Evolutionary conservation across 2,329 filamentous ascomycete genomes (phyloP).

Genomic region (Aspergillus latus): DNA sequence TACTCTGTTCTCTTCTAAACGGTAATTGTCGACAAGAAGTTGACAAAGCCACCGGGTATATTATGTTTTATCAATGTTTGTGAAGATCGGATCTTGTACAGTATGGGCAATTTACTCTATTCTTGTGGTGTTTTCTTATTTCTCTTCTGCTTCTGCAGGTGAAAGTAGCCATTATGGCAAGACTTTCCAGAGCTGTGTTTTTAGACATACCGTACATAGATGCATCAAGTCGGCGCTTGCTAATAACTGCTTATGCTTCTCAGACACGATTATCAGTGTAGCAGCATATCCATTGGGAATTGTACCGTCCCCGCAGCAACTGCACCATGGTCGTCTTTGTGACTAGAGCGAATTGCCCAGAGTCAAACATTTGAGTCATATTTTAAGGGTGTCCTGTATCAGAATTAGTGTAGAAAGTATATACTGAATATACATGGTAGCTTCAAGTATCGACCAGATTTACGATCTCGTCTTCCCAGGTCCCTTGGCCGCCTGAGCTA

Average conservation of each 20-base stretch:
- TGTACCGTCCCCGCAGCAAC: too few species aligned
- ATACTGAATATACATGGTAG: background rate
- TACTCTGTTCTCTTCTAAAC: constrained; percentile 18
- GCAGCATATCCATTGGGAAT: too few species aligned
- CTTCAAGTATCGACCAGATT: constrained; percentile 18
- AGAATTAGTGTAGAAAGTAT: background rate
- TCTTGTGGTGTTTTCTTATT: constrained; percentile 5
- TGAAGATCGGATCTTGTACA: constrained; percentile 40
- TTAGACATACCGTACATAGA: constrained; percentile 17
- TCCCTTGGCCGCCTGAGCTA: constrained; percentile 25
- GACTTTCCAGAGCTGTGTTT: background rate
- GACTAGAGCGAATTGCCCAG: too few species aligned
- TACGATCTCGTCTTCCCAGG: constrained; percentile 32
- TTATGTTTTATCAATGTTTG: constrained; percentile 30
- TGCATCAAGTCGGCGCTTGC: constrained; percentile 24
- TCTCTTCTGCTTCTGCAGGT: constrained; percentile 12
- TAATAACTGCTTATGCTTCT: background rate
- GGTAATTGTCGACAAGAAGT: constrained; percentile 12
- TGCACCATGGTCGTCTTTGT: background rate
- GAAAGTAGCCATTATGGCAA: constrained; percentile 14
- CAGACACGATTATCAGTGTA: background rate
- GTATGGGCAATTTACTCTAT: constrained; percentile 39
- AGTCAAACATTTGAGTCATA: too few species aligned
- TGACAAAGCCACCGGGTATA: constrained; percentile 21
- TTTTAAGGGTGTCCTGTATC: background rate